Evolutionary conservation across 2,329 filamentous ascomycete genomes (phyloP).

Genomic region (Pseudopyricularia javanii): DNA sequence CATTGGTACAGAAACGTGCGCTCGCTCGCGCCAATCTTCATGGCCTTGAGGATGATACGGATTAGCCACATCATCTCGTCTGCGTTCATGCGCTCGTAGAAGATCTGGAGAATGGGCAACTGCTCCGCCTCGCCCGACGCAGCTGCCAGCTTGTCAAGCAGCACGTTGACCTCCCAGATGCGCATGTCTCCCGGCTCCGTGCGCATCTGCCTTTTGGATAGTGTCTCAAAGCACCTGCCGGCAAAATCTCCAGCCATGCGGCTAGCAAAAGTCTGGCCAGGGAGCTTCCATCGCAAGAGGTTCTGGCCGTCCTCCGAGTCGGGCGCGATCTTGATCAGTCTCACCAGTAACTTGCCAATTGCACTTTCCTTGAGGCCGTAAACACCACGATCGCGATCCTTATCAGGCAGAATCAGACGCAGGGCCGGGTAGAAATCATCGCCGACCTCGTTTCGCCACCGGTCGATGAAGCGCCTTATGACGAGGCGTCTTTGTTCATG

Average conservation of each 20-base stretch:
- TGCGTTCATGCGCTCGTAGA: conserved; percentile 85
- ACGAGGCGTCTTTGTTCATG: conserved; percentile 71
- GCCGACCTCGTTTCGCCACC: conserved; percentile 82
- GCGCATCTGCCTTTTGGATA: conserved; percentile 72
- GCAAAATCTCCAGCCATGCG: conserved; percentile 83
- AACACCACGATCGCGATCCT: conserved; percentile 82
- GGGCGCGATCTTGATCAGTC: conserved; percentile 82
- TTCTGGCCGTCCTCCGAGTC: conserved; percentile 80
- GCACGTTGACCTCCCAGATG: conserved; percentile 79
- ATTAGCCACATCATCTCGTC: conserved; percentile 93
- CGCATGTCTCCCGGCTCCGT: conserved; percentile 65
- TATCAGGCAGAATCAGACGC: conserved; percentile 81
- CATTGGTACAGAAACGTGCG: conserved; percentile 76
- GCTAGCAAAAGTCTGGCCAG: conserved; percentile 51
- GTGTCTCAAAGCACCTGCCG: conserved; percentile 73
- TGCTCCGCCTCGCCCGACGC: conserved; percentile 76
- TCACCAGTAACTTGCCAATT: conserved; percentile 83
- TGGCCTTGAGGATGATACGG: conserved; percentile 75
- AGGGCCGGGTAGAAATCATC: conserved; percentile 89
- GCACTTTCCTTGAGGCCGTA: conserved; percentile 90
- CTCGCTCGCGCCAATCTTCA: conserved; percentile 67
- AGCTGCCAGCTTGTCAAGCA: conserved; percentile 66
- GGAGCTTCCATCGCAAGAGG: conserved; percentile 85
- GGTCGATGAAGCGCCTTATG: conserved; percentile 73
- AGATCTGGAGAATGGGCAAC: conserved; percentile 64